Evolutionary conservation across 257 asterid genomes (phyloP), one percentile per base, ranked within the genome.

Genomic region (Ballota nigra): DNA sequence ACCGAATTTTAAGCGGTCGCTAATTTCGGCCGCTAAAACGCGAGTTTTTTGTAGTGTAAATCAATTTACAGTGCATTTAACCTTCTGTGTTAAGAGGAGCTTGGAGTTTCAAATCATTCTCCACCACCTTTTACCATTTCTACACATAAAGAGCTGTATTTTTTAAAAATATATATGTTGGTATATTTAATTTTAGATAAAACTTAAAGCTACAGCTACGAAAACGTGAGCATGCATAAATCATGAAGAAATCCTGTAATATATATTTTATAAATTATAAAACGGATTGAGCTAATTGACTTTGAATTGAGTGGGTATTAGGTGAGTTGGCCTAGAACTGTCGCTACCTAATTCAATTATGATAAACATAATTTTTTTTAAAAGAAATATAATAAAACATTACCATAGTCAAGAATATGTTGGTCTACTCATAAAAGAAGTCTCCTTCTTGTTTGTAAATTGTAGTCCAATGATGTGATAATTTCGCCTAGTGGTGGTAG

Each of bases 271-370:
- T 10, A 29, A 24, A 18, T 13, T 18, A 34, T 34, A 15, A 59
- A 63, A 18, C 0, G 57, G 47, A 45, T 58, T 78, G 76, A 28
- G 79, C 18, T 57, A 45, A 16, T 63, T 47, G 71, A 65, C 73
- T 79, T 74, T 66, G 23, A 11, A 49, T 45, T 13, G 43, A 20
- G 75, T 69, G 31, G 68, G 73, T 45, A 29, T 9, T 73, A 40
- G 69, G 59, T 74, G 69, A 70, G 77, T 63, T 74, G 77, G 74
- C 34, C 63, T 6, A 38, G 69, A 43, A 52, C 1, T 29, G 75
- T 77, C 33, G 16, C 24, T 56, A 63, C 63, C 76, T 31, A 78
- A 61, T 41, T 36, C 22, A 19, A 53, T 52, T 45, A 11, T 41
- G n/a, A n/a, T n/a, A n/a, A n/a, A n/a, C n/a, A n/a, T n/a, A n/a